These are phyloP conservation scores for Cytospora mali DNA, from an alignment of 2,329 filamentous ascomycete species.

Conservation along the genomic window DNA sequence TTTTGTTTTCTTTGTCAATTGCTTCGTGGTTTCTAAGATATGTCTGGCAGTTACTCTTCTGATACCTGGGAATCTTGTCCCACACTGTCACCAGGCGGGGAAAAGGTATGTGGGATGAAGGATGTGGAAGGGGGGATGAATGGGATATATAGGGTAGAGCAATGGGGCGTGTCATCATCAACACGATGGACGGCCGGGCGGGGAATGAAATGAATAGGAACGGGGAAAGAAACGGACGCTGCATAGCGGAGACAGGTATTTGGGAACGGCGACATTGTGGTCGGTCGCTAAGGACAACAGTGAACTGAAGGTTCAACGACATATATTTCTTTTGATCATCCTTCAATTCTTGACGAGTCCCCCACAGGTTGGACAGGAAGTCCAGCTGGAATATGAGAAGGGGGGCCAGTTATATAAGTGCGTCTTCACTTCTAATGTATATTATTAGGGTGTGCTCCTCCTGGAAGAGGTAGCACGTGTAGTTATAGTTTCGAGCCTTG, in stretches of 20 bases:
- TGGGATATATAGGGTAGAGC: not conserved
- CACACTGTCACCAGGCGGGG: not conserved
- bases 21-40: not conserved
- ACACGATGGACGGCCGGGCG: not conserved
- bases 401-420: not conserved
- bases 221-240: not conserved
- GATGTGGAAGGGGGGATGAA: too few relatives aligned
- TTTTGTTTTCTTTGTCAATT: constrained; percentile 2
- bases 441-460: not conserved
- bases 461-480: not conserved
- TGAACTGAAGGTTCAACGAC: not conserved
- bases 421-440: not conserved
- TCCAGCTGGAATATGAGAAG: not conserved
- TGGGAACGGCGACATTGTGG: not conserved
- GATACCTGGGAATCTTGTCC: not conserved
- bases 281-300: not conserved
- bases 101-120: too few relatives aligned
- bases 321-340: not conserved
- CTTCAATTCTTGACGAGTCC: not conserved
- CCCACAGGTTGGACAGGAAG: not conserved
- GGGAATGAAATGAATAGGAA: not conserved
- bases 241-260: not conserved
- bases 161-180: not conserved
- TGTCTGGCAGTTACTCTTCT: not conserved
- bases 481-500: not conserved